A percentile compares a stretch with the other conserved stretches of the same genome.
Evolutionary conservation across 371 early-diverging fungal species (phyloP).

Genomic region (Mortierella sp.): DNA sequence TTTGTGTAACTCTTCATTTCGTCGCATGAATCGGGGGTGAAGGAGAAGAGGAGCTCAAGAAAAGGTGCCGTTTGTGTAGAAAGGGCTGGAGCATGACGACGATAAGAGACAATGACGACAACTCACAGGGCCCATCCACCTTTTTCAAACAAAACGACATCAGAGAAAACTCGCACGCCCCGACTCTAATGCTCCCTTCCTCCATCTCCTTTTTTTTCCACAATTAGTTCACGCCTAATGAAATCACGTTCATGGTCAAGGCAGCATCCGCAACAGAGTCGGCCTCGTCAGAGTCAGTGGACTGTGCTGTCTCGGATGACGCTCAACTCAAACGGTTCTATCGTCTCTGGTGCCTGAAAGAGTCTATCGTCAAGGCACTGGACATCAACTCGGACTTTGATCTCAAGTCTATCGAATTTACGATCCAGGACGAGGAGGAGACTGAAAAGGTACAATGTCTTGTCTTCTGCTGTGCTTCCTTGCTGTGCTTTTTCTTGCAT

Average conservation of each 20-base stretch:
- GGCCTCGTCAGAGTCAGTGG: too few relatives aligned
- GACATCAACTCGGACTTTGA: conserved; percentile 34
- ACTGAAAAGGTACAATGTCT: conserved; percentile 24
- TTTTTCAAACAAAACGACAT: background rate
- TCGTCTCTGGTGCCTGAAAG: conserved; percentile 53
- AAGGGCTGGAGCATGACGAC: background rate
- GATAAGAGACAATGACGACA: background rate
- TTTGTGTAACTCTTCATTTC: background rate
- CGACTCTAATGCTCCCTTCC: background rate
- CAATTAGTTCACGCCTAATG: background rate
- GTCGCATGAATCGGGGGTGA: background rate
- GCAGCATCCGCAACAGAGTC: background rate
- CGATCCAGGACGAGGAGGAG: conserved; percentile 27
- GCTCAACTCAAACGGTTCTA: conserved; percentile 40
- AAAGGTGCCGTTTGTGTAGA: background rate
- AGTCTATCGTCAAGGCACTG: conserved; percentile 38
- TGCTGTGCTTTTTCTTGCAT: background rate
- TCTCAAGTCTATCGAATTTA: conserved; percentile 41
- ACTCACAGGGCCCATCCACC: background rate
- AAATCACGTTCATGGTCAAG: conserved; percentile 10
- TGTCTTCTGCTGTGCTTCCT: background rate
- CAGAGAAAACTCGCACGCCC: background rate
- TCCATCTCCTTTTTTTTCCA: background rate
- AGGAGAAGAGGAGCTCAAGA: background rate
- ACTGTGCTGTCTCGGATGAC: background rate